phyloP scores from a whole-genome alignment of 2,329 filamentous ascomycete species.

The Talaromyces amestolkiae region DNA sequence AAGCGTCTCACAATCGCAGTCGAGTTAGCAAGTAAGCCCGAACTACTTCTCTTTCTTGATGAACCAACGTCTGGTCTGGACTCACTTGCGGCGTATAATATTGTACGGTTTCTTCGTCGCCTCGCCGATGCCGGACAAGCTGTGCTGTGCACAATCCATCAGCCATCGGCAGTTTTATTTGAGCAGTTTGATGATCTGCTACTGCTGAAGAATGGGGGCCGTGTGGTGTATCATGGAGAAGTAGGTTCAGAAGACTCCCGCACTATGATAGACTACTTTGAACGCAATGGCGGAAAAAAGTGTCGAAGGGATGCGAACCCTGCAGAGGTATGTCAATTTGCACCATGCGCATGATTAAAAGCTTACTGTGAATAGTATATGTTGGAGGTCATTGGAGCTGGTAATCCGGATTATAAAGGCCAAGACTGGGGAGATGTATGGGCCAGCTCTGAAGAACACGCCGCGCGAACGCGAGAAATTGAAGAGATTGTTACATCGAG shows the following conservation, averaged over 20 bases:
- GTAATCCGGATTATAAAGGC: constrained; percentile 59
- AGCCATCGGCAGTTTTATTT: constrained; percentile 81
- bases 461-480: constrained; percentile 51
- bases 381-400: constrained; percentile 69
- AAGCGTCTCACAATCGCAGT: constrained; percentile 66
- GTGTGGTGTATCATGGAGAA: constrained; percentile 82
- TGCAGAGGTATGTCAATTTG: constrained; percentile 52
- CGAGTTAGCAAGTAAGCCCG: constrained; percentile 61
- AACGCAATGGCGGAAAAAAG: constrained; percentile 58
- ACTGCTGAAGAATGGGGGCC: constrained; percentile 72
- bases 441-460: constrained; percentile 53
- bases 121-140: constrained; percentile 75
- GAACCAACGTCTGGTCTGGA: constrained; percentile 66
- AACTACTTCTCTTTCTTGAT: constrained; percentile 60
- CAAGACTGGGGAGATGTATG: constrained; percentile 65
- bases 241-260: constrained; percentile 75
- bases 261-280: constrained; percentile 69
- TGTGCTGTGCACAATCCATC: constrained; percentile 87
- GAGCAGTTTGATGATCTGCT: constrained; percentile 84
- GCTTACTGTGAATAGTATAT: constrained; percentile 61
- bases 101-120: constrained; percentile 61
- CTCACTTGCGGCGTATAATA: constrained; percentile 65
- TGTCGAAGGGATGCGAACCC: constrained; percentile 66
- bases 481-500: constrained; percentile 51
- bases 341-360: no score